phyloP scores from a whole-genome alignment of 345 rosid species.

The Physaria fendleri region DNA sequence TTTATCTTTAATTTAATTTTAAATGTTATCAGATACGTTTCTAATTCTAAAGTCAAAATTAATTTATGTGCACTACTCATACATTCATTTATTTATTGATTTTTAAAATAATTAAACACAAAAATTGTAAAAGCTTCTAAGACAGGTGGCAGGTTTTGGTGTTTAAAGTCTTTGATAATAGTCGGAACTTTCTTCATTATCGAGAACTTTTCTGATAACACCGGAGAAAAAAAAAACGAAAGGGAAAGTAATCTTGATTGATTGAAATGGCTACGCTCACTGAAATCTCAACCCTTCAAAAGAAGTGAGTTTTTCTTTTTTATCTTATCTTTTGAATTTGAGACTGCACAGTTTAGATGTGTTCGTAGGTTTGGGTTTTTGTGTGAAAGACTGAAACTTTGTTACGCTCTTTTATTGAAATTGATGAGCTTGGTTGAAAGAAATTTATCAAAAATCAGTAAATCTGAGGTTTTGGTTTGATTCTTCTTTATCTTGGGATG shows the following conservation, averaged over 20 bases:
- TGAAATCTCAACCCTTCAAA: constrained; percentile 15
- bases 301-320: constrained; percentile 14
- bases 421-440: neutral
- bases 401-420: neutral
- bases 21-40: no score
- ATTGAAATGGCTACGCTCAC: constrained; percentile 23
- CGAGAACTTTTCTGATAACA: constrained; percentile 8
- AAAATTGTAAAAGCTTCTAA: neutral
- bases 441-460: neutral
- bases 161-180: constrained; percentile 1
- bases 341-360: constrained; percentile 2
- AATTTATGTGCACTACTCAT: constrained; percentile 3
- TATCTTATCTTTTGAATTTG: neutral
- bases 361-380: neutral
- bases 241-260: neutral
- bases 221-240: neutral
- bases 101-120: neutral
- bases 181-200: neutral
- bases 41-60: no score
- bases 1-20: neutral
- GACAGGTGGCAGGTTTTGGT: constrained; percentile 21
- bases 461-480: neutral
- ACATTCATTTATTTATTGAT: neutral
- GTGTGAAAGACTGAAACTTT: constrained; percentile 8
- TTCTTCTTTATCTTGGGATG: neutral